phyloP scores from a whole-genome alignment of 2,329 filamentous ascomycete genomes.

The Trichoderma harzianum region DNA sequence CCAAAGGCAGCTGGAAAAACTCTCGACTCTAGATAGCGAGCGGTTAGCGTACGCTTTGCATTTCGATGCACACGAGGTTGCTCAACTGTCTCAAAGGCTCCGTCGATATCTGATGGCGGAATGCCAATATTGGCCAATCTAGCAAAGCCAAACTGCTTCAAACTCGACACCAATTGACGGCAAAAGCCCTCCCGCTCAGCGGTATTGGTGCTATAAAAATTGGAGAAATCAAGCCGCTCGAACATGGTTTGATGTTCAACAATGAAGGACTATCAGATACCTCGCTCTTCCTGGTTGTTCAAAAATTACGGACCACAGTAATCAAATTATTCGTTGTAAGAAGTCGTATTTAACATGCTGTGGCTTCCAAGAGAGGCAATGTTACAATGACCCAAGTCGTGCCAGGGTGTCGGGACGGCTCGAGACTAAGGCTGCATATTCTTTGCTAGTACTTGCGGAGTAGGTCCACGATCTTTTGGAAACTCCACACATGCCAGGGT shows the following conservation, averaged over 20 bases:
- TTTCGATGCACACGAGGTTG: not conserved
- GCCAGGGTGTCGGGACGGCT: not conserved
- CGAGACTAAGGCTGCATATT: not conserved
- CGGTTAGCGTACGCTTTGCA: not conserved
- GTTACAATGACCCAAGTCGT: not conserved
- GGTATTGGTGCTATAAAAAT: not conserved
- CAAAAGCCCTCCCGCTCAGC: constrained; percentile 1
- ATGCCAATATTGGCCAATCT: constrained; percentile 2
- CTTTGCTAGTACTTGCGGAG: not conserved
- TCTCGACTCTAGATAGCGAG: constrained; percentile 1
- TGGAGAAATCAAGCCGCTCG: not conserved
- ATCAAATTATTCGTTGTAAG: not conserved
- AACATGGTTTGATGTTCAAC: constrained; percentile 4
- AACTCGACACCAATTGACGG: not conserved
- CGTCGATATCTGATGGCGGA: not conserved
- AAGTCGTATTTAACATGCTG: not conserved
- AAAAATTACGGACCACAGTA: not conserved
- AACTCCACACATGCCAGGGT: not conserved
- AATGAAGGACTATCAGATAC: not conserved
- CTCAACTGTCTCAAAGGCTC: constrained; percentile 7
- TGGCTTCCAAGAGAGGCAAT: not conserved
- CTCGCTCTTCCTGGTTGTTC: not conserved
- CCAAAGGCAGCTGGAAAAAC: constrained; percentile 8
- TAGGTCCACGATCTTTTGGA: not conserved
- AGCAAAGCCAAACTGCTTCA: constrained; percentile 5